These are phyloP conservation scores for Podila epigama DNA, from an alignment of 192 early-diverging fungal genomes.

Conservation along the genomic window DNA sequence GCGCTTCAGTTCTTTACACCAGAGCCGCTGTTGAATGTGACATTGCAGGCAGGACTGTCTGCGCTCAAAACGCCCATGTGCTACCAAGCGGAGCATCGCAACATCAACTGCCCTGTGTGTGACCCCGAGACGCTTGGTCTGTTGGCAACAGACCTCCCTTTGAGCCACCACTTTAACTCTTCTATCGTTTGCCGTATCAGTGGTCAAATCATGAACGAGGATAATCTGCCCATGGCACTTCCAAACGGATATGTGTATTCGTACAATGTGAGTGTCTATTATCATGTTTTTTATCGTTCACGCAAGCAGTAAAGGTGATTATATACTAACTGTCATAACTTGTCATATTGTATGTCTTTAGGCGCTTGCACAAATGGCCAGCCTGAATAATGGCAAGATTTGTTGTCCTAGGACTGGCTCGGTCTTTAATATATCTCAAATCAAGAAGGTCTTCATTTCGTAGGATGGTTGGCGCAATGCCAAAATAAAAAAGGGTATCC, in stretches of 20 bases:
- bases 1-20: slow-evolving; percentile 87
- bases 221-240: slow-evolving; percentile 94
- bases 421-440: slow-evolving; percentile 59
- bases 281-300: neutral
- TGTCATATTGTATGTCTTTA: slow-evolving; percentile 3
- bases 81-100: slow-evolving; percentile 74
- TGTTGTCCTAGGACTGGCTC: slow-evolving; percentile 76
- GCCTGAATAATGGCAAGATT: slow-evolving; percentile 70
- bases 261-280: slow-evolving; percentile 61
- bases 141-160: slow-evolving; percentile 85
- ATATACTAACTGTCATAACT: neutral
- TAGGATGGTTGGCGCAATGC: neutral
- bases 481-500: too few species aligned
- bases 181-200: slow-evolving; percentile 92
- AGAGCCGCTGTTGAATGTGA: slow-evolving; percentile 84
- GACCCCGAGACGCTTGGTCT: slow-evolving; percentile 81
- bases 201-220: slow-evolving; percentile 94
- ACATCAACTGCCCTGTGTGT: slow-evolving; percentile 97
- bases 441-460: slow-evolving; percentile 83
- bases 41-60: slow-evolving; percentile 94
- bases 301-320: neutral
- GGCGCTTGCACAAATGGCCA: slow-evolving; percentile 75
- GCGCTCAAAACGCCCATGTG: slow-evolving; percentile 93
- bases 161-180: slow-evolving; percentile 95
- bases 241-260: slow-evolving; percentile 98